Conservation (phyloP, 1,284 basidiomycete genomes). For the Puccinia triticina region DNA sequence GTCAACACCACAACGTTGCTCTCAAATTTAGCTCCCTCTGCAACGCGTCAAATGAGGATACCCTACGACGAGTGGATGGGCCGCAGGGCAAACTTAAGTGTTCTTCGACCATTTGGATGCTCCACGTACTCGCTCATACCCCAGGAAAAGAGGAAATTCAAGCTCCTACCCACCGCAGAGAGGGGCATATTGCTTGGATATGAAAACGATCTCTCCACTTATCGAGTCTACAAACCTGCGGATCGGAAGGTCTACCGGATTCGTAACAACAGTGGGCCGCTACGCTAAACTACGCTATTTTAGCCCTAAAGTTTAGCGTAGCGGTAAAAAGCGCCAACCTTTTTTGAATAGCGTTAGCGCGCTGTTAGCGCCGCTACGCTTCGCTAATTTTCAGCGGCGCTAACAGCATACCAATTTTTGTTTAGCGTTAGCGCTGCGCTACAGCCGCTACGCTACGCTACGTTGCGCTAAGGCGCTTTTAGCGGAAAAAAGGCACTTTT, state of each 20-base stretch:
- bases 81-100: background rate
- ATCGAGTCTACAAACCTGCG: background rate
- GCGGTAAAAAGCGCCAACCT: no score
- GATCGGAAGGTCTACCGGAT: background rate
- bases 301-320: no score
- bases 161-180: background rate
- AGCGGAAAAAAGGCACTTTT: no score
- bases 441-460: no score
- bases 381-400: no score
- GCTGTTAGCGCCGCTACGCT: no score
- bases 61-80: background rate
- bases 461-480: no score
- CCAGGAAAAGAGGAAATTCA: background rate
- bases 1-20: constrained; percentile 4
- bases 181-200: background rate
- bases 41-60: background rate
- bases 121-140: background rate
- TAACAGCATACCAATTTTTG: no score
- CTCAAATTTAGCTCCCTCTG: background rate
- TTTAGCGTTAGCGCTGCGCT: no score
- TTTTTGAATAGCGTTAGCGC: no score
- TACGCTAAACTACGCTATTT: no score
- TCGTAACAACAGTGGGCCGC: no score
- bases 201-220: background rate
- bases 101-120: background rate